Evolutionary conservation across 1,284 basidiomycete species (phyloP), one percentile per base, ranked within the genome.

Genomic region (Rhodotorula sp.): DNA sequence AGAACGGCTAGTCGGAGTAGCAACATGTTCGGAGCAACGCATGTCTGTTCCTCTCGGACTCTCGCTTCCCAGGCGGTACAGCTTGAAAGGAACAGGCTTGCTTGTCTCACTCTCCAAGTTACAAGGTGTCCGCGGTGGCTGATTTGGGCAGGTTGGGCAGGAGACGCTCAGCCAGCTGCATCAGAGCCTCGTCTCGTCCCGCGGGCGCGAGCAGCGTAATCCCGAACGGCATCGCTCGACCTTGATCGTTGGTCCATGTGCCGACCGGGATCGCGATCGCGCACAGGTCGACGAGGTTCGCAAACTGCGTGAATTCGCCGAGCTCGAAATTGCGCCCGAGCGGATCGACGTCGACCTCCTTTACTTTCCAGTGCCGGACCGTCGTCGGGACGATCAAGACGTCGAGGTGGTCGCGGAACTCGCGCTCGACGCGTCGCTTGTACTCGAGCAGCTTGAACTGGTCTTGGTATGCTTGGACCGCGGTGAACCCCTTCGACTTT

Each of bases 361-460:
- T 24, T 18, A 66, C 51, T 15, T 51, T 62, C 45, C 30, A 65
- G 30, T 69, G 67, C 57, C 17, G 42, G 8, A 37, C 57, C 18
- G 67, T 65, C 8, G 49, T 45, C 18, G 67, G 67, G 10, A 69
- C 67, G 51, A 69, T 53, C 37, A 69, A 58, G 6, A 69, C 59
- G 62, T 69, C 68, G 42, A 59, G 24, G 26, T 64, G 24, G 18
- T 60, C 60, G 45, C 60, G 59, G 48, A 62, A 70, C 44, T 70
- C 33, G 29, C 29, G 37, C 55, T 59, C 55, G 22, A 46, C 51
- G 49, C n/a, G 33, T 17, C 57, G 64, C 37, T 54, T 49, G 48
- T 44, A 54, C 48, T 37, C n/a, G 17, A 45, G n/a, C 55, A 57
- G 63, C 44, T 12, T 24, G 58, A 64, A 59, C 12, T 64, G 60